phyloP scores from a whole-genome alignment of 495 filamentous ascomycete species.

The Trichocladium antarcticum region DNA sequence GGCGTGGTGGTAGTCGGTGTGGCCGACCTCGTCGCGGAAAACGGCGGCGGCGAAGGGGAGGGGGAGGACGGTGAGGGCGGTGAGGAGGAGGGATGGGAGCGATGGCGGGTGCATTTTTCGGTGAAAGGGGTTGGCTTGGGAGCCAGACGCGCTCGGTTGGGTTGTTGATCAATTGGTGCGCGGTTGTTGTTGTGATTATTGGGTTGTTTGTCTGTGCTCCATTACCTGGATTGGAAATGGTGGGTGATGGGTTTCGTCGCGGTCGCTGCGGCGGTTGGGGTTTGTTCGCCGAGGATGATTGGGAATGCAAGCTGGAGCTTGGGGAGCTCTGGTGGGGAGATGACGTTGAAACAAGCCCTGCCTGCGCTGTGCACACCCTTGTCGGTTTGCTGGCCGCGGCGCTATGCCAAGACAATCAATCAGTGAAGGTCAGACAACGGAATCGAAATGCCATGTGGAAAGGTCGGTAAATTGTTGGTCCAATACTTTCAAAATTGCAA shows the following conservation, averaged over 20 bases:
- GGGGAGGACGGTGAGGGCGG: constrained; percentile 16
- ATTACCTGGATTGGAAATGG: background rate
- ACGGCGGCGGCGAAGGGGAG: constrained; percentile 48
- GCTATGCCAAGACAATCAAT: background rate
- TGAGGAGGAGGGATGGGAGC: constrained; percentile 10
- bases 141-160: background rate
- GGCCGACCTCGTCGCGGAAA: constrained; percentile 81
- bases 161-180: background rate
- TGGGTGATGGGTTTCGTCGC: background rate
- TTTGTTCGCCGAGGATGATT: background rate
- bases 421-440: too few relatives aligned
- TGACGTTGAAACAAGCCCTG: constrained; percentile 15
- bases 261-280: background rate
- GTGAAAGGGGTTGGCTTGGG: too few relatives aligned
- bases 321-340: constrained; percentile 2
- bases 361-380: background rate
- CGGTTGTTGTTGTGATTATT: background rate
- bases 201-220: background rate
- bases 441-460: too few relatives aligned
- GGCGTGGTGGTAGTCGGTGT: constrained; percentile 86
- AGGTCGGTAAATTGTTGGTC: too few relatives aligned
- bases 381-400: background rate
- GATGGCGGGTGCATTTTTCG: background rate
- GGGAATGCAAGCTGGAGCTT: background rate
- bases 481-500: too few relatives aligned